These are phyloP conservation scores for Mariannaea sp. DNA, from an alignment of 2,329 filamentous ascomycete species.

Conservation along the genomic window DNA sequence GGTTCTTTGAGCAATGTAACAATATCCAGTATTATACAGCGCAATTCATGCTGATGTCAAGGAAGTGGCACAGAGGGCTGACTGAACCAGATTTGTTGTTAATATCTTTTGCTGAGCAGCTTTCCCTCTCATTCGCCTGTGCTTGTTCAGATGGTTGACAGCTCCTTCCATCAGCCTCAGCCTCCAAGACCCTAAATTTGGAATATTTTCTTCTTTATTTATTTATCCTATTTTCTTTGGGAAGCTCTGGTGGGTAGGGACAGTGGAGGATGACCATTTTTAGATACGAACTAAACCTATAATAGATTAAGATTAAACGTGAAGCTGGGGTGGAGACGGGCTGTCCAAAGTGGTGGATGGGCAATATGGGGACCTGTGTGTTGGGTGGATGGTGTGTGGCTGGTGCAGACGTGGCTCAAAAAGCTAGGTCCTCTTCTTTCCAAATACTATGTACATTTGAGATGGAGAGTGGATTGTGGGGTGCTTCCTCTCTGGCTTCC, in stretches of 20 bases:
- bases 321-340: conserved; percentile 3
- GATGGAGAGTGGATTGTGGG: too few species aligned
- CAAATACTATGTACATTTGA: too few species aligned
- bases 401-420: conserved; percentile 22
- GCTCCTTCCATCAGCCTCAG: not conserved
- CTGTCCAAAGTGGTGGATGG: too few species aligned
- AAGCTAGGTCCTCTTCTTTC: too few species aligned
- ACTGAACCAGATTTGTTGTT: too few species aligned
- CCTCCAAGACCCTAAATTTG: conserved; percentile 27
- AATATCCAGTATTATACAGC: not conserved
- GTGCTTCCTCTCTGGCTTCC: too few species aligned
- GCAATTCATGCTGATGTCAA: too few species aligned
- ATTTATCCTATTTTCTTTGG: conserved; percentile 8
- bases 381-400: conserved; percentile 23
- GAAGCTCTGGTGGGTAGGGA: not conserved
- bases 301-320: not conserved
- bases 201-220: too few species aligned
- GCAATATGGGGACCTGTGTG: conserved; percentile 3
- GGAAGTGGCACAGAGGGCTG: too few species aligned
- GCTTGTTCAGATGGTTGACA: not conserved
- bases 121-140: not conserved
- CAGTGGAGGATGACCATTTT: conserved; percentile 18
- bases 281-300: conserved; percentile 22
- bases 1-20: too few species aligned
- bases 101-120: not conserved